Percentiles rank a stretch among this genome's conserved stretches.
Conservation (phyloP, 441 rosid genomes). For the Populus tomentosa region DNA sequence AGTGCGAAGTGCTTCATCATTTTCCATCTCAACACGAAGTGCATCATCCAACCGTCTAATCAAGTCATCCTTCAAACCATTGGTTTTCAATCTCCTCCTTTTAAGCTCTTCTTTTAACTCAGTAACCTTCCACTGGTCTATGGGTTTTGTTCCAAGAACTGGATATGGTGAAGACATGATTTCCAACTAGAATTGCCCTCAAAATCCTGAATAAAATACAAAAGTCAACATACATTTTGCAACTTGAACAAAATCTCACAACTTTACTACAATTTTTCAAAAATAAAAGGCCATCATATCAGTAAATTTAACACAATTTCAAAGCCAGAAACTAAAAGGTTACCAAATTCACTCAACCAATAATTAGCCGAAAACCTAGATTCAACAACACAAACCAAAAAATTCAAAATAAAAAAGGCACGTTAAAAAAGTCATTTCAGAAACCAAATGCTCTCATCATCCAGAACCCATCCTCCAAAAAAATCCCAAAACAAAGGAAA, state of each 20-base stretch:
- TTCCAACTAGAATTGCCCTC: slow-evolving; percentile 23
- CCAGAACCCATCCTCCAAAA: not conserved
- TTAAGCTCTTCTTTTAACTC: slow-evolving; percentile 96
- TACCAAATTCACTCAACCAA: not conserved
- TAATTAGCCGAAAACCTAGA: not conserved
- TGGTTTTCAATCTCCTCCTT: slow-evolving; percentile 53
- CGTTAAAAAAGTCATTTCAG: not conserved
- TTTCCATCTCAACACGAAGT: slow-evolving; percentile 60
- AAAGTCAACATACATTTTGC: slow-evolving; percentile 5
- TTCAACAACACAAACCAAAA: not conserved
- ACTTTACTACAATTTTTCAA: not conserved
- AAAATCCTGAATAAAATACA: slow-evolving; percentile 14
- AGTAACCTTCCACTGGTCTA: slow-evolving; percentile 91
- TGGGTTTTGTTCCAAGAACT: slow-evolving; percentile 64
- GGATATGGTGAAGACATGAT: slow-evolving; percentile 78
- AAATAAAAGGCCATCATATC: not conserved
- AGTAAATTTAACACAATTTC: not conserved
- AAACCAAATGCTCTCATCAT: not conserved
- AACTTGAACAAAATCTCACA: not conserved
- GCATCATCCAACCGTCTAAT: slow-evolving; percentile 79
- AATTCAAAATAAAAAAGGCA: not conserved
- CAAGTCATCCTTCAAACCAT: slow-evolving; percentile 92
- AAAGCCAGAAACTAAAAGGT: not conserved
- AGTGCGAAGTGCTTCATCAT: slow-evolving; percentile 30
- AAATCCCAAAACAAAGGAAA: not conserved